Percentiles rank a stretch among this genome's conserved stretches.
Conservation (phyloP, 768 basidiomycete genomes). For the Cystobasidium tubakii region DNA sequence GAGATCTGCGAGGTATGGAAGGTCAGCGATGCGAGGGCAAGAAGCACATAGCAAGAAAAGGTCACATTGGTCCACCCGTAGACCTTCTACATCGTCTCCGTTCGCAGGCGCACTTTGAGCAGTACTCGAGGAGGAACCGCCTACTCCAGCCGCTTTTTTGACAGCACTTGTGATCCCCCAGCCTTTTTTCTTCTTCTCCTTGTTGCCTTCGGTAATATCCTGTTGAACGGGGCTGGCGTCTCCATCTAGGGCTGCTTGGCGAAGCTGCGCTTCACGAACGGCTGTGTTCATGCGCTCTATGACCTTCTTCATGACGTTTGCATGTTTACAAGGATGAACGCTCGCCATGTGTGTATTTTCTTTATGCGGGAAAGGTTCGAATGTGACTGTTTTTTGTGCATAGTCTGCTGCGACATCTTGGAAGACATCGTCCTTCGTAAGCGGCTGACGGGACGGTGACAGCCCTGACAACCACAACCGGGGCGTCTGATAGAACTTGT, state of each 20-base stretch:
- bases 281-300: constrained; percentile 95
- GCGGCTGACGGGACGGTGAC: constrained; percentile 66
- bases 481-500: constrained; percentile 99
- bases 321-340: constrained; percentile 97
- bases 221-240: constrained; percentile 46
- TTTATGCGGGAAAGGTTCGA: constrained; percentile 95
- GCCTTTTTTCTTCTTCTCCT: constrained; percentile 52
- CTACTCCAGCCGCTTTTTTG: constrained; percentile 64
- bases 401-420: constrained; percentile 96
- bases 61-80: constrained; percentile 87
- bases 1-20: constrained; percentile 4
- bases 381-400: constrained; percentile 96
- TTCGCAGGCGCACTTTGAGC: constrained; percentile 50
- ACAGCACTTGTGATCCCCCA: constrained; percentile 68
- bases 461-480: constrained; percentile 96
- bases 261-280: constrained; percentile 71
- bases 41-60: too few species aligned
- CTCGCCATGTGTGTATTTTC: constrained; percentile 72
- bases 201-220: constrained; percentile 46
- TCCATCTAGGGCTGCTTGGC: constrained; percentile 51
- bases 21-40: background rate
- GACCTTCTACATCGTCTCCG: constrained; percentile 69
- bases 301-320: constrained; percentile 99
- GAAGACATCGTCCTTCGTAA: constrained; percentile 85
- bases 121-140: constrained; percentile 54